phyloP scores from a whole-genome alignment of 352 stramenopile genomes.

The Globisporangium emineosum region DNA sequence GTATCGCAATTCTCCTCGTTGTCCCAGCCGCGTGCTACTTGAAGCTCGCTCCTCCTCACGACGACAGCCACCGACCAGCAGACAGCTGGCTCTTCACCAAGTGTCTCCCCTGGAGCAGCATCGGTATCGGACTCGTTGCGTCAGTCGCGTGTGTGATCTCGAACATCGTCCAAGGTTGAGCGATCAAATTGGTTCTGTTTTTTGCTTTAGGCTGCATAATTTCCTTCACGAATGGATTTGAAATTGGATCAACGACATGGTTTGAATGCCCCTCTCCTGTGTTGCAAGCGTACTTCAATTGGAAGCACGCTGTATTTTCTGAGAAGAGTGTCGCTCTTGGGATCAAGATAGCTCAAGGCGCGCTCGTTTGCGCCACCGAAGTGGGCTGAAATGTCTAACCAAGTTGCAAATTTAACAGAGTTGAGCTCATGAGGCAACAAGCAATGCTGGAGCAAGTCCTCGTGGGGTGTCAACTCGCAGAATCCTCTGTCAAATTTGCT shows the following conservation, averaged over 20 bases:
- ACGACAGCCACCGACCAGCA: slow-evolving; percentile 12
- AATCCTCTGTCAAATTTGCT: too few species aligned
- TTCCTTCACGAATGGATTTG: neutral
- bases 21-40: slow-evolving; percentile 47
- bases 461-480: too few species aligned
- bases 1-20: slow-evolving; percentile 44
- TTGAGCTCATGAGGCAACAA: too few species aligned
- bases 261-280: neutral
- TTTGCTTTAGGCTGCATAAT: slow-evolving; percentile 5
- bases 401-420: too few species aligned
- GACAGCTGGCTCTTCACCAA: slow-evolving; percentile 25
- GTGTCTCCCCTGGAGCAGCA: slow-evolving; percentile 31
- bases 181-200: neutral
- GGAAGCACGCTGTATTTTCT: too few species aligned
- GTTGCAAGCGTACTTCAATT: too few species aligned
- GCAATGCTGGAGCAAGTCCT: too few species aligned
- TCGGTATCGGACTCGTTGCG: slow-evolving; percentile 28
- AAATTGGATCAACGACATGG: neutral
- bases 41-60: slow-evolving; percentile 25
- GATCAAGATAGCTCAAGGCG: too few species aligned
- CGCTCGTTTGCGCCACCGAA: too few species aligned
- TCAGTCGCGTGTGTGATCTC: slow-evolving; percentile 31
- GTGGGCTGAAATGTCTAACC: too few species aligned
- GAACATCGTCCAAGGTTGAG: slow-evolving; percentile 19
- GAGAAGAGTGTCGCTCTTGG: too few species aligned